A percentile compares a stretch with the other conserved stretches of the same genome.
Conservation (phyloP, 129 eudicot species). For the Oenanthe sinensis region DNA sequence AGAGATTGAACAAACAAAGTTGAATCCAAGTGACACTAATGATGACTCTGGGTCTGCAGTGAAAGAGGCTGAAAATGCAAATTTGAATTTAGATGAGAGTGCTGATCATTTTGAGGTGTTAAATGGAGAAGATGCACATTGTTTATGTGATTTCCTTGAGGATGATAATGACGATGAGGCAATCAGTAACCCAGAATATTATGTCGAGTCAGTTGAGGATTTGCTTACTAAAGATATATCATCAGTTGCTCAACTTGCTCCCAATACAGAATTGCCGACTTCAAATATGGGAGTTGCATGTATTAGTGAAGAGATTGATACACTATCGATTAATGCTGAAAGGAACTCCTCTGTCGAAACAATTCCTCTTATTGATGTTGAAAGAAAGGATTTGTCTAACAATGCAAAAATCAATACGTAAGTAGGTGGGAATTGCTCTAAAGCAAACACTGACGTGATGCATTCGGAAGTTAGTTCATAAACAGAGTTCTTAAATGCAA, state of each 20-base stretch:
- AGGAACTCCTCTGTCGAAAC: not conserved
- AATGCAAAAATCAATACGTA: not conserved
- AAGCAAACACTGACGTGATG: not conserved
- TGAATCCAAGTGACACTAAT: constrained; percentile 19
- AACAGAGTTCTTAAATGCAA: not conserved
- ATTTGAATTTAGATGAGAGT: constrained; percentile 17
- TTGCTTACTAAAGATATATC: not conserved
- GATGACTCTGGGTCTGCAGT: constrained; percentile 29
- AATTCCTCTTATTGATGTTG: not conserved
- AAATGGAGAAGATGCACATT: constrained; percentile 18
- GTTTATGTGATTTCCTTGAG: constrained; percentile 21
- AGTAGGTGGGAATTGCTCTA: not conserved
- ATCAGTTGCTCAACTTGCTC: constrained; percentile 18
- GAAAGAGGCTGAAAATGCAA: constrained; percentile 29
- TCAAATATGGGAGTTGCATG: not conserved
- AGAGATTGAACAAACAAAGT: constrained; percentile 26
- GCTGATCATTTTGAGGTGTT: constrained; percentile 17
- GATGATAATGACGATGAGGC: constrained; percentile 23
- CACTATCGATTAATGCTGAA: not conserved
- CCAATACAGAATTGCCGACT: not conserved
- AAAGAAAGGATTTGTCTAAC: not conserved
- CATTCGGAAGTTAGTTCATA: not conserved
- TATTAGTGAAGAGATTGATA: not conserved
- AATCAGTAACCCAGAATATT: not conserved
- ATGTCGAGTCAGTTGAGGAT: constrained; percentile 7